Percentiles rank a stretch among this genome's conserved stretches.
Evolutionary conservation across 2,329 filamentous ascomycete genomes (phyloP).

Genomic region (Aplosporella prunicola): DNA sequence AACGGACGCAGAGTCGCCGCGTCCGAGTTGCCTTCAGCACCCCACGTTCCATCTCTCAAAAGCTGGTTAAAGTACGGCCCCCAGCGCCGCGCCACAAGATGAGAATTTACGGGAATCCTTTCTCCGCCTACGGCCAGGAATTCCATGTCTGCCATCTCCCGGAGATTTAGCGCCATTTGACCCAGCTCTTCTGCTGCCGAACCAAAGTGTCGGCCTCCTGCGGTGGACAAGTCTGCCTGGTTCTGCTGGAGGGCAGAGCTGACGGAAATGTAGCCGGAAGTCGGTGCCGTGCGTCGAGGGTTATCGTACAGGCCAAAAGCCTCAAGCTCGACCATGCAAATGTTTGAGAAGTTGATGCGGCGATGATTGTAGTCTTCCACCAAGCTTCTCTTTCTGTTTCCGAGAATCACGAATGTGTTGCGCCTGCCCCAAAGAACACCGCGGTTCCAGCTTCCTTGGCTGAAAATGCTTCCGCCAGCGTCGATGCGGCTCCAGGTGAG

Average conservation of each 20-base stretch:
- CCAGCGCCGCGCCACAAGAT: constrained; percentile 80
- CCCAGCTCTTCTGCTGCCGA: constrained; percentile 79
- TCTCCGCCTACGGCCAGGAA: constrained; percentile 86
- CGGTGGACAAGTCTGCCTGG: constrained; percentile 49
- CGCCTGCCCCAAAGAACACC: constrained; percentile 87
- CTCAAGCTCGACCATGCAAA: constrained; percentile 94
- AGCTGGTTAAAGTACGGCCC: constrained; percentile 93
- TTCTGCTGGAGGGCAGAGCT: constrained; percentile 57
- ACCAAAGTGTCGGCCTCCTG: constrained; percentile 62
- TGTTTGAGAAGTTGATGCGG: constrained; percentile 92
- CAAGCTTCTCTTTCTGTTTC: constrained; percentile 83
- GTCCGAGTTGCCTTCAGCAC: constrained; percentile 59
- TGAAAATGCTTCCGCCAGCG: constrained; percentile 83
- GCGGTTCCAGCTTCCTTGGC: constrained; percentile 94
- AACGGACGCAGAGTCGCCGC: constrained; percentile 63
- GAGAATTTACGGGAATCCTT: constrained; percentile 85
- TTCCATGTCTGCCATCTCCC: constrained; percentile 95
- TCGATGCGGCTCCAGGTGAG: constrained; percentile 94
- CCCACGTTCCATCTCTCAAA: constrained; percentile 65
- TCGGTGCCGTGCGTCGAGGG: constrained; percentile 65
- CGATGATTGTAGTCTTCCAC: constrained; percentile 98
- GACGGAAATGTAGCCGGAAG: constrained; percentile 75
- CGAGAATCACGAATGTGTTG: constrained; percentile 92
- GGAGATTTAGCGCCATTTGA: constrained; percentile 64
- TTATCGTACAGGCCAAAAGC: constrained; percentile 97